Evolutionary conservation across 2,329 filamentous ascomycete genomes (phyloP), one percentile per base, ranked within the genome.

Genomic region (Aureobasidium pullulans): DNA sequence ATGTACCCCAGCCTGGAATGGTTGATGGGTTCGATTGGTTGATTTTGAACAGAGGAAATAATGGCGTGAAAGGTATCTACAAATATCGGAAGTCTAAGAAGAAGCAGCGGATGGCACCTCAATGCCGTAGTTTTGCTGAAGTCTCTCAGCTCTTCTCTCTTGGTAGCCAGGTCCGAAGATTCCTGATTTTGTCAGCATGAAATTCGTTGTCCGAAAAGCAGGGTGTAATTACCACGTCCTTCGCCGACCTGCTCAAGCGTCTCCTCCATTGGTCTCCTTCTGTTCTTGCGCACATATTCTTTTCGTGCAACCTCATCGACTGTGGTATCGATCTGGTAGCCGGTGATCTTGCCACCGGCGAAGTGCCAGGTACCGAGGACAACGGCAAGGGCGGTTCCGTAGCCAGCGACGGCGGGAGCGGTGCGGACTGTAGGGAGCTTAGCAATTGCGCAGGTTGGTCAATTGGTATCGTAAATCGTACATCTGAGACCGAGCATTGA

Each of bases 41-140:
- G 34, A n/a, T 23, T 7, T 34, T 59, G 15, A 29, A 59, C 43
- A 52, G 34, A 47, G 44, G 57, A 60, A 43, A 36, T 8, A 53
- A 39, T 39, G 34, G 54, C 54, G 54, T 57, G 34, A 40, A 57
- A 57, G 59, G 59, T 60, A 60, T 60, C 43, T 59, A 60, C 44
- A 57, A 54, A 42, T 28, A 34, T 34, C 29, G 42, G 32, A 52
- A 28, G 40, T 62, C 47, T 61, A 62, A 34, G 59, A 60, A 37
- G 57, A 47, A 37, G 61, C 62, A 19, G 60, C 49, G 28, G 48
- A 19, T 16, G 60, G 54, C 69, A 96, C 85, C 65, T 96, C 90
- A 69, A 95, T 84, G 61, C 91, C 90, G 70, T 96, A 96, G 74
- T 86, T 89, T 75, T 90, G 86, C 82, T 89, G 86, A 73, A 96